phyloP scores from a whole-genome alignment of 352 stramenopile species.

The Pythium folliculosum region DNA sequence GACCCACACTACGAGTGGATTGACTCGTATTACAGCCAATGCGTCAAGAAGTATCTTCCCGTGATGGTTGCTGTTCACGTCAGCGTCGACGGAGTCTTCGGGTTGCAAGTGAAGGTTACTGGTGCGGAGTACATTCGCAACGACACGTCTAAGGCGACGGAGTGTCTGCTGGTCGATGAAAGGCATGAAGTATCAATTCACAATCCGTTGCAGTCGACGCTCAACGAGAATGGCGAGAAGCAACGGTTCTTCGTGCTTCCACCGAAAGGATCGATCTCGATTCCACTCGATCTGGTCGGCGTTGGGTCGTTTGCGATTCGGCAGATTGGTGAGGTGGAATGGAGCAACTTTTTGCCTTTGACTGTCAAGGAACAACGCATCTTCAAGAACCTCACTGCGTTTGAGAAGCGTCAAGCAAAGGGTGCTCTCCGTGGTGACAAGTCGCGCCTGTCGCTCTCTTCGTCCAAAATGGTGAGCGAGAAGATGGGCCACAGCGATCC shows the following conservation, averaged over 20 bases:
- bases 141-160: slow-evolving; percentile 71
- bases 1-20: slow-evolving; percentile 86
- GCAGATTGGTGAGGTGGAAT: slow-evolving; percentile 82
- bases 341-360: slow-evolving; percentile 76
- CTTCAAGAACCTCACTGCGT: slow-evolving; percentile 74
- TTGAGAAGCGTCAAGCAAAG: slow-evolving; percentile 69
- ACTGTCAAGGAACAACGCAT: slow-evolving; percentile 74
- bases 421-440: slow-evolving; percentile 53
- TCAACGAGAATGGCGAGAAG: slow-evolving; percentile 20
- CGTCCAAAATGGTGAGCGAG: slow-evolving; percentile 58
- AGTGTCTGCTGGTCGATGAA: slow-evolving; percentile 71
- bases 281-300: slow-evolving; percentile 78
- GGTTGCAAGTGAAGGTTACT: slow-evolving; percentile 79
- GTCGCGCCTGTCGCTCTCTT: slow-evolving; percentile 40
- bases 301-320: slow-evolving; percentile 77
- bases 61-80: slow-evolving; percentile 73
- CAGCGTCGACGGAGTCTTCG: slow-evolving; percentile 67
- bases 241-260: slow-evolving; percentile 65
- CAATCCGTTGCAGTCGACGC: slow-evolving; percentile 51
- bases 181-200: slow-evolving; percentile 45
- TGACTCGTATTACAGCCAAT: slow-evolving; percentile 77
- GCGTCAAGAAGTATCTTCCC: slow-evolving; percentile 66
- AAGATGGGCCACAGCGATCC: slow-evolving; percentile 66
- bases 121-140: slow-evolving; percentile 76
- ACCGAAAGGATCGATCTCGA: slow-evolving; percentile 53